These are phyloP conservation scores for Sphenostylis stenocarpa DNA, from an alignment of 306 rosid species.

Conservation along the genomic window DNA sequence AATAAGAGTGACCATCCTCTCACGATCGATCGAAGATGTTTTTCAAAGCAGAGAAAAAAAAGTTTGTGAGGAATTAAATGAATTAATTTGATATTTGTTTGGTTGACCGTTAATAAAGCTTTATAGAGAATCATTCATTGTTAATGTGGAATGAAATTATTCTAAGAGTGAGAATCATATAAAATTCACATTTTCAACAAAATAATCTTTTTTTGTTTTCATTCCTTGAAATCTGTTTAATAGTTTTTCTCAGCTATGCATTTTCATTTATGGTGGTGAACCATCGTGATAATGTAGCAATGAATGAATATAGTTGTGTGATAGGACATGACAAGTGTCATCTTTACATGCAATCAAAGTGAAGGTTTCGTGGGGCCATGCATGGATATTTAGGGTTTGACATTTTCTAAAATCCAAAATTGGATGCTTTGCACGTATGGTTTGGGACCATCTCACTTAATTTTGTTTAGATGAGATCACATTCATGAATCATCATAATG, in stretches of 20 bases:
- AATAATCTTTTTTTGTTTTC: too few species aligned
- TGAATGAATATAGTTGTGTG: constrained; percentile 13
- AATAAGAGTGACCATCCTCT: constrained; percentile 22
- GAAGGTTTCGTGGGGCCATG: constrained; percentile 26
- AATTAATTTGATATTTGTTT: neutral
- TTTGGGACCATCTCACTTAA: constrained; percentile 24
- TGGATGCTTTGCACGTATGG: constrained; percentile 41
- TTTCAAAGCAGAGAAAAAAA: neutral
- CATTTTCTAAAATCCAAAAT: neutral
- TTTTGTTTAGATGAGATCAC: neutral
- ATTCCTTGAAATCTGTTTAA: too few species aligned
- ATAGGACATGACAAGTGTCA: constrained; percentile 39
- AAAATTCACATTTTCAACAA: too few species aligned
- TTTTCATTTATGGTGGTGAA: neutral
- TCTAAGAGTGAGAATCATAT: too few species aligned
- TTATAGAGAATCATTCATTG: neutral
- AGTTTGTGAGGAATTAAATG: neutral
- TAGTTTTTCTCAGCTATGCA: too few species aligned
- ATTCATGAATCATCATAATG: neutral
- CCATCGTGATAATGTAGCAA: neutral
- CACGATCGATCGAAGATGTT: constrained; percentile 12
- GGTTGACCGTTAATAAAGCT: neutral
- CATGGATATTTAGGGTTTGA: constrained; percentile 39
- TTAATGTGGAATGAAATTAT: neutral
- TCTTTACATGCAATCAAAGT: constrained; percentile 32